Base-by-base conservation (phyloP, 768 basidiomycete genomes). In the Lentinula aciculospora region DNA sequence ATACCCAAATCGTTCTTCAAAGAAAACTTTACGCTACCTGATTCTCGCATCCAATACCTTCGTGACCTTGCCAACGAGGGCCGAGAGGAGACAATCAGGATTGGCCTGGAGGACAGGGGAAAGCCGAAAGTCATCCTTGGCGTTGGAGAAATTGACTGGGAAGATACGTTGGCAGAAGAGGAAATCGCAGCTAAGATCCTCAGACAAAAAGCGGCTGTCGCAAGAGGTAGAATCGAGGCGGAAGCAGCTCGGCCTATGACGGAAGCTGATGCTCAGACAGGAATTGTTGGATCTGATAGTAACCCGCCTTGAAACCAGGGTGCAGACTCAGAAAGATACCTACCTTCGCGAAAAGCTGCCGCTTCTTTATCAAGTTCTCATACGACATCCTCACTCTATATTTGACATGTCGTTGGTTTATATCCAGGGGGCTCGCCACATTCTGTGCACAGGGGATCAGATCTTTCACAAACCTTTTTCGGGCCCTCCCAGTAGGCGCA, bases 31-130 rank as follows among this genome's bases (percentile, higher is more conserved):
- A 64, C 66, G 25, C 53, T 62, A 8, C 68, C 80, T 0, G 68
- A 68, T 28, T 49, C 44, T 12, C 58, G 37, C 7, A 74, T 86
- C 49, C 63, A 70, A 60, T 50, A 54, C 23, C 71, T 85, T 37
- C 75, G 86, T 9, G 64, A 64, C 55, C 61, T 86, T 27, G 78
- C 86, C 6, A 67, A 73, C 29, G 65, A 70, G 17, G 85, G 84
- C 0, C 71, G 74, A 25, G 61, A 68, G 46, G 71, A 81, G 45
- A 74, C 75, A 3, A 64, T 74, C 50, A 63, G 68, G n/a, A 58
- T 74, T 54, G 72, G 64, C 23, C 57, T 62, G 56, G 62, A 69
- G 59, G 71, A 78, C 29, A 71, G 66, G 45, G 81, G 79, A 0
- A 73, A 69, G 64, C 75, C 74, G 28, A 82, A 79, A 66, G 68